These are phyloP conservation scores for Exophiala calicioides DNA, from an alignment of 2,329 filamentous ascomycete genomes.

Conservation along the genomic window DNA sequence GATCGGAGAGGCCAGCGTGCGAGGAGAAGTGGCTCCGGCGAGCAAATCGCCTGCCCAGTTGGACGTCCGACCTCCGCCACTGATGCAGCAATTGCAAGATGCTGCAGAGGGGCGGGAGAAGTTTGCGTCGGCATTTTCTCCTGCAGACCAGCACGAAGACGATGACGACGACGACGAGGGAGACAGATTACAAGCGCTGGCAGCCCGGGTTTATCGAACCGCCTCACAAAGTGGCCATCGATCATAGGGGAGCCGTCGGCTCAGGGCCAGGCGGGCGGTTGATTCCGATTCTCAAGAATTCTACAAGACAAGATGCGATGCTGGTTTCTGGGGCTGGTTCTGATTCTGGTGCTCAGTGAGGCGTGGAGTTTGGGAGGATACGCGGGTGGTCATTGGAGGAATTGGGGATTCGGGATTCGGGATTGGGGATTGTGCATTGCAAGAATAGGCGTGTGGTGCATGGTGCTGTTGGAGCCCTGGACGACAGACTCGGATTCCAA, in stretches of 20 bases:
- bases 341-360: too few species aligned
- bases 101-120: slow-evolving; percentile 17
- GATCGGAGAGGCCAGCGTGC: slow-evolving; percentile 1
- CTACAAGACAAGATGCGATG: too few species aligned
- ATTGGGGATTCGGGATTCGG: too few species aligned
- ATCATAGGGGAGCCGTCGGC: neutral
- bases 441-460: too few species aligned
- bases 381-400: too few species aligned
- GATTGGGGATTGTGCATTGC: too few species aligned
- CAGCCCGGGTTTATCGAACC: slow-evolving; percentile 30
- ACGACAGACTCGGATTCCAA: too few species aligned
- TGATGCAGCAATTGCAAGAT: slow-evolving; percentile 27
- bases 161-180: slow-evolving; percentile 47
- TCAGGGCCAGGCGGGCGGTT: neutral
- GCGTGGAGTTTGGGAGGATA: too few species aligned
- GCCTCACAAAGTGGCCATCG: slow-evolving; percentile 30
- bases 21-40: slow-evolving; percentile 8
- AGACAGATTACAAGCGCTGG: slow-evolving; percentile 39
- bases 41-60: slow-evolving; percentile 18
- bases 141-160: slow-evolving; percentile 8
- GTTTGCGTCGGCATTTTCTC: slow-evolving; percentile 4
- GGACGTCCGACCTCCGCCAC: slow-evolving; percentile 29
- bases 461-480: too few species aligned
- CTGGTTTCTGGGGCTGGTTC: too few species aligned
- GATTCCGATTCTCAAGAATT: neutral